Conservation (phyloP, 768 basidiomycete genomes). For the Strobilomyces dryophilus region DNA sequence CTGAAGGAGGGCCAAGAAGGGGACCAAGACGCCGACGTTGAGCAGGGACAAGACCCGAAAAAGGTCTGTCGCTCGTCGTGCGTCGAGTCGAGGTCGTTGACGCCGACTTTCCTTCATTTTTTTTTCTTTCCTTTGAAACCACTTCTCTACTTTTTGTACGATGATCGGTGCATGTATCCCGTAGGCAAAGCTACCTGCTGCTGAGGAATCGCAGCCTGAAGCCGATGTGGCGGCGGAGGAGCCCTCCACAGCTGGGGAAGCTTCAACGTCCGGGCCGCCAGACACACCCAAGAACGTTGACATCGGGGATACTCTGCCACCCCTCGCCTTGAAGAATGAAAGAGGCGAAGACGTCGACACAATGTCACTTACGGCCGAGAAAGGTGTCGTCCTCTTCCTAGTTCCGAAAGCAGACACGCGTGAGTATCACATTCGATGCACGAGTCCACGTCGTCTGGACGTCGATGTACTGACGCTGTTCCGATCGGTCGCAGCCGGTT, state of each 20-base stretch:
- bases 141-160: neutral
- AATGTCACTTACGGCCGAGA: slow-evolving; percentile 55
- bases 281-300: slow-evolving; percentile 38
- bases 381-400: slow-evolving; percentile 78
- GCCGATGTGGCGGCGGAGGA: slow-evolving; percentile 2
- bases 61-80: slow-evolving; percentile 19
- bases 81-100: neutral
- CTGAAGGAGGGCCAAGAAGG: slow-evolving; percentile 19
- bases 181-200: slow-evolving; percentile 19
- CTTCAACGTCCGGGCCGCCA: neutral
- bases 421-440: slow-evolving; percentile 34
- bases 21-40: slow-evolving; percentile 12
- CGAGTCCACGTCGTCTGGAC: neutral
- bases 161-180: neutral
- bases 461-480: slow-evolving; percentile 1
- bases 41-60: slow-evolving; percentile 19
- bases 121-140: neutral
- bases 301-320: slow-evolving; percentile 73
- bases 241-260: neutral
- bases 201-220: slow-evolving; percentile 1
- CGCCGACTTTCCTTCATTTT: neutral
- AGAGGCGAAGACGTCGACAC: slow-evolving; percentile 76
- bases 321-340: slow-evolving; percentile 77
- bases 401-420: slow-evolving; percentile 85
- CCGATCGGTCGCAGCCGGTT: slow-evolving; percentile 55